A percentile compares a stretch with the other conserved stretches of the same genome.
These are phyloP conservation scores for Mariannaea elegans DNA, from an alignment of 2,329 filamentous ascomycete species.

Conservation along the genomic window DNA sequence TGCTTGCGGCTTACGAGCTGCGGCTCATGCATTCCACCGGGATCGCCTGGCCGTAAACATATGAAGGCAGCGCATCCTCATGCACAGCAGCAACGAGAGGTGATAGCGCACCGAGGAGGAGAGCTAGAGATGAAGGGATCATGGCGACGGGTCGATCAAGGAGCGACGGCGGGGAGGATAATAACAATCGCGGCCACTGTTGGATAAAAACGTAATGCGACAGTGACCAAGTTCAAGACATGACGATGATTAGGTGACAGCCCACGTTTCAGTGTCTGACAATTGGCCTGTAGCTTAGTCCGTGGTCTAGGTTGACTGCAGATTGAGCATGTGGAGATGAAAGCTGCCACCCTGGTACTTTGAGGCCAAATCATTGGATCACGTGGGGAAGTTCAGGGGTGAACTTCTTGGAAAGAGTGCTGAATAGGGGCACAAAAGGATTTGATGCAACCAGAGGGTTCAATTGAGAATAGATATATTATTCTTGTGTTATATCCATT, in stretches of 20 bases:
- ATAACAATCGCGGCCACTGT: background rate
- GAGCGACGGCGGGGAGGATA: background rate
- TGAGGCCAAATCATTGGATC: constrained; percentile 22
- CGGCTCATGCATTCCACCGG: constrained; percentile 78
- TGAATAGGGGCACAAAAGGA: background rate
- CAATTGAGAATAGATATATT: background rate
- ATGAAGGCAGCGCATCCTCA: constrained; percentile 63
- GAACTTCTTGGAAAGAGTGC: background rate
- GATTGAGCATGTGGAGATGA: constrained; percentile 33
- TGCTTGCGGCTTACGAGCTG: constrained; percentile 67
- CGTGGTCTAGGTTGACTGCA: background rate
- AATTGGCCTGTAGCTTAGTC: constrained; percentile 2
- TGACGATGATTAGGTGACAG: constrained; percentile 19
- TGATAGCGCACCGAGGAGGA: constrained; percentile 38
- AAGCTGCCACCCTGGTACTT: constrained; percentile 33
- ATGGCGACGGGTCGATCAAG: constrained; percentile 20
- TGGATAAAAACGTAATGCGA: constrained; percentile 17
- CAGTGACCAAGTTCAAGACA: constrained; percentile 29
- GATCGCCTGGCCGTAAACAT: constrained; percentile 73
- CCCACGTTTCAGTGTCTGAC: constrained; percentile 13
- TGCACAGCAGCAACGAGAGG: constrained; percentile 41
- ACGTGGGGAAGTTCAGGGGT: constrained; percentile 32
- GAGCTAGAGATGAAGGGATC: constrained; percentile 26
- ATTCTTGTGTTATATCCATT: no score
- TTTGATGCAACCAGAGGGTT: background rate